A percentile compares a stretch with the other conserved stretches of the same genome.
These are phyloP conservation scores for Chaetomium tenue DNA, from an alignment of 495 filamentous ascomycete genomes.

Conservation along the genomic window DNA sequence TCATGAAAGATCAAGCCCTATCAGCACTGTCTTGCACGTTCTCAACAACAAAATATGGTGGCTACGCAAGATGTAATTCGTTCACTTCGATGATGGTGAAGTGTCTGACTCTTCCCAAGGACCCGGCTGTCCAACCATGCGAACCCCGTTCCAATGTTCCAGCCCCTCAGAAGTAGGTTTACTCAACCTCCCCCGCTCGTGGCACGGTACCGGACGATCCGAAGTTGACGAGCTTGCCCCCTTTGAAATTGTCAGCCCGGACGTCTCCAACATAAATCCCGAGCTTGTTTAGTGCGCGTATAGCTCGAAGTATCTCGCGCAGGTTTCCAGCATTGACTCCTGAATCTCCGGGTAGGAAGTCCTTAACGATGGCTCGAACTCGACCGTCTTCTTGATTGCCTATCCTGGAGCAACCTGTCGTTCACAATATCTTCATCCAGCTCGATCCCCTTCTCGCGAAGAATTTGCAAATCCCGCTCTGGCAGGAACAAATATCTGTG, in stretches of 20 bases:
- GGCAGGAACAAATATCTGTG: neutral
- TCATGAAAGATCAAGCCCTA: no score
- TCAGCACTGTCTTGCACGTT: no score
- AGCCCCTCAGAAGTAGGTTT: no score
- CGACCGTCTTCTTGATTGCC: neutral
- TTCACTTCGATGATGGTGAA: no score
- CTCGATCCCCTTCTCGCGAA: neutral
- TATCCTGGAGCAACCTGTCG: neutral
- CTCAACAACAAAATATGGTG: no score
- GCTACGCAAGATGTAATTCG: no score
- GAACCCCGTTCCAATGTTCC: no score
- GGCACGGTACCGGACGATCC: neutral
- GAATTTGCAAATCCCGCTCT: neutral
- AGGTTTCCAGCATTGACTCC: neutral
- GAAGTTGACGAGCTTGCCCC: neutral
- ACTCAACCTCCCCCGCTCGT: no score
- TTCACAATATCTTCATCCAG: neutral
- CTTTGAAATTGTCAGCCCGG: constrained; percentile 1
- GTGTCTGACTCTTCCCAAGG: no score
- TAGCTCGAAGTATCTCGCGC: neutral
- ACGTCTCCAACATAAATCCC: neutral
- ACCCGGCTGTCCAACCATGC: no score
- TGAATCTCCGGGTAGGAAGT: neutral
- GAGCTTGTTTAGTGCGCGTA: constrained; percentile 1
- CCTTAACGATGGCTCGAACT: neutral